These are phyloP conservation scores for Globisporangium rhizosaccharum DNA, from an alignment of 352 stramenopile species.

Conservation along the genomic window DNA sequence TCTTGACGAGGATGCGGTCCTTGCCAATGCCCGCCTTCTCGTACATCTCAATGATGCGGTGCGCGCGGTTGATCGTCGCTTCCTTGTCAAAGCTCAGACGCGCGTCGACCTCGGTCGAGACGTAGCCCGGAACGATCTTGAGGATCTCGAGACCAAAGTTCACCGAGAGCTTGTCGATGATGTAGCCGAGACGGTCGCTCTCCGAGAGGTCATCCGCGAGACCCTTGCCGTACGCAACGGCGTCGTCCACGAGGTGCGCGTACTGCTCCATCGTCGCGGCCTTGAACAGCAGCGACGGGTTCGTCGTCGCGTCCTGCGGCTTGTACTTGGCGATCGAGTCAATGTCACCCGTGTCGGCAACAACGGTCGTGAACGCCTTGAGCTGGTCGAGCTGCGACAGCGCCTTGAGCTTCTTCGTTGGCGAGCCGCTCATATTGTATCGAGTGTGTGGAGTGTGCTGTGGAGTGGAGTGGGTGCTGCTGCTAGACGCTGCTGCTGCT, in stretches of 20 bases:
- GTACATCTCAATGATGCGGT: constrained; percentile 97
- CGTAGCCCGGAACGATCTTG: constrained; percentile 95
- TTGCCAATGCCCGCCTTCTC: constrained; percentile 92
- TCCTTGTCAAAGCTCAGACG: constrained; percentile 96
- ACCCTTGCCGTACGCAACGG: constrained; percentile 90
- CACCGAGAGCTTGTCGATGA: constrained; percentile 98
- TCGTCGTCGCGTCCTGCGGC: constrained; percentile 98
- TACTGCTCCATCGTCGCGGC: constrained; percentile 96
- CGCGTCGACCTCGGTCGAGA: constrained; percentile 99
- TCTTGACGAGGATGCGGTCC: constrained; percentile 97
- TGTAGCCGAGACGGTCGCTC: constrained; percentile 83
- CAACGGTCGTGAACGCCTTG: constrained; percentile 96
- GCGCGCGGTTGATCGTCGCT: constrained; percentile 87
- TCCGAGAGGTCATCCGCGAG: constrained; percentile 60
- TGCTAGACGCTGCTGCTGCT: neutral
- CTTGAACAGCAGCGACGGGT: constrained; percentile 99
- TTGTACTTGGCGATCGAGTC: constrained; percentile 88
- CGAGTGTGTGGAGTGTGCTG: neutral
- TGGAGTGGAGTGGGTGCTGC: too few species aligned
- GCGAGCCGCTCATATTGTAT: constrained; percentile 54
- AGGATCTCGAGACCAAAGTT: constrained; percentile 98
- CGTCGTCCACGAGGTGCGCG: constrained; percentile 93
- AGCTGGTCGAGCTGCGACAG: constrained; percentile 91
- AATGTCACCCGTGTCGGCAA: constrained; percentile 97
- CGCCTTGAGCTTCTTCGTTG: constrained; percentile 74